Base-by-base conservation (phyloP, 2,329 filamentous ascomycete genomes). In the Exophiala xenobiotica region DNA sequence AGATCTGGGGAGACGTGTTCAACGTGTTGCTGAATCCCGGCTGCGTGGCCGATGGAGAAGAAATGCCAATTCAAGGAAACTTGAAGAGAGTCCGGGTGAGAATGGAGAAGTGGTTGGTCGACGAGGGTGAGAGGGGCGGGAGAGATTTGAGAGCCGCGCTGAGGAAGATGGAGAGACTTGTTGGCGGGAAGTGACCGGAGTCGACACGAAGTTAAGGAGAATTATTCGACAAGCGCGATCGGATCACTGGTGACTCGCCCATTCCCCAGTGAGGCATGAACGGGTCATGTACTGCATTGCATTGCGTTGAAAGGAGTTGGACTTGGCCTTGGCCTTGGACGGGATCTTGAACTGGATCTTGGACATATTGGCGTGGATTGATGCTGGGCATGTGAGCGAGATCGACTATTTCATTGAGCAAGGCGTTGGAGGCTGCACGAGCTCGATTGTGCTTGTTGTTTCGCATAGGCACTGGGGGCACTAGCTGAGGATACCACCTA, bases 1-100 rank as follows among this genome's bases (percentile, higher is more conserved):
- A 96, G 43, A 82, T 97, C 38, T 99, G 93, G 93, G 72, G 67
- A 2, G 83, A 87, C 54, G 84, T 87, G 41, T 95, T 99, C 68
- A 87, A 91, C 59, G 63, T 97, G 52, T 72, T 97, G 59, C 75
- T 99, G 37, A 99, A 99, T 68, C 91, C 92, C 0, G 62, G 63
- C 7, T 61, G 69, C 81, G n/a, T 79, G 79, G 7, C 73, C 66
- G 1, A 90, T 91, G 68, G 83, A 76, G 1, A 70, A n/a, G 79
- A 71, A 60, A 78, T 96, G 78, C 92, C 92, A 0, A 79, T 92
- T 3, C 67, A 87, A 31, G 38, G 37, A 14, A 54, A 57, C 14
- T 35, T 62, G 20, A 53, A 47, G 37, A 50, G 48, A 3, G 45
- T 57, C 14, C 29, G 57, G 47, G 46, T 49, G 38, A 56, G 43